phyloP scores from a whole-genome alignment of 108 stramenopile genomes.

The Pseudonitzschia pungens region DNA sequence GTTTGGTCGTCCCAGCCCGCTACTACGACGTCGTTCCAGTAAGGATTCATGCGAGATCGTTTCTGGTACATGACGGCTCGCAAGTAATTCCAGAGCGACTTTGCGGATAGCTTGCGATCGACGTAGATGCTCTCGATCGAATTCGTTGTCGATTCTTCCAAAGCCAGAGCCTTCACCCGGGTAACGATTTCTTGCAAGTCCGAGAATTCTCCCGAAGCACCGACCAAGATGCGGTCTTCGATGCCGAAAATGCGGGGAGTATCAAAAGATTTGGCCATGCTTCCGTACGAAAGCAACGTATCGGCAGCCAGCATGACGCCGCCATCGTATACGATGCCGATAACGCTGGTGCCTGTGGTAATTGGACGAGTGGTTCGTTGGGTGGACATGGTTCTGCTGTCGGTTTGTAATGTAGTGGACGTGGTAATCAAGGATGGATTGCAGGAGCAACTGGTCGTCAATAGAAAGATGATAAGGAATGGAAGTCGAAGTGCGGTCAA shows the following conservation, averaged over 20 bases:
- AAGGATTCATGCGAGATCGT: conserved; percentile 95
- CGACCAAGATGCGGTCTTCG: conserved; percentile 82
- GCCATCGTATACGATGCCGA: conserved; percentile 90
- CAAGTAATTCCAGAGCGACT: conserved; percentile 82
- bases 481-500: conserved; percentile 4
- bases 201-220: conserved; percentile 92
- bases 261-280: conserved; percentile 94
- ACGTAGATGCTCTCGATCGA: conserved; percentile 66
- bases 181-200: conserved; percentile 91
- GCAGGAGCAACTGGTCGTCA: not conserved
- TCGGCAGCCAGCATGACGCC: conserved; percentile 98
- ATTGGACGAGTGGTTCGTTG: conserved; percentile 89
- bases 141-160: conserved; percentile 60
- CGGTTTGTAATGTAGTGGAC: conserved; percentile 1
- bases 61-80: conserved; percentile 95
- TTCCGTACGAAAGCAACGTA: conserved; percentile 93
- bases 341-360: conserved; percentile 96
- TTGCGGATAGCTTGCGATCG: conserved; percentile 60
- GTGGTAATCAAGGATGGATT: conserved; percentile 2
- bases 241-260: conserved; percentile 76
- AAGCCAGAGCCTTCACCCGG: conserved; percentile 72
- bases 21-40: conserved; percentile 96
- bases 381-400: conserved; percentile 12
- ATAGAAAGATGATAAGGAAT: not conserved
- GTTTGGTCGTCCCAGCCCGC: conserved; percentile 68